Conservation (phyloP, 2,329 filamentous ascomycete species). For the Raffaelea albimanens region DNA sequence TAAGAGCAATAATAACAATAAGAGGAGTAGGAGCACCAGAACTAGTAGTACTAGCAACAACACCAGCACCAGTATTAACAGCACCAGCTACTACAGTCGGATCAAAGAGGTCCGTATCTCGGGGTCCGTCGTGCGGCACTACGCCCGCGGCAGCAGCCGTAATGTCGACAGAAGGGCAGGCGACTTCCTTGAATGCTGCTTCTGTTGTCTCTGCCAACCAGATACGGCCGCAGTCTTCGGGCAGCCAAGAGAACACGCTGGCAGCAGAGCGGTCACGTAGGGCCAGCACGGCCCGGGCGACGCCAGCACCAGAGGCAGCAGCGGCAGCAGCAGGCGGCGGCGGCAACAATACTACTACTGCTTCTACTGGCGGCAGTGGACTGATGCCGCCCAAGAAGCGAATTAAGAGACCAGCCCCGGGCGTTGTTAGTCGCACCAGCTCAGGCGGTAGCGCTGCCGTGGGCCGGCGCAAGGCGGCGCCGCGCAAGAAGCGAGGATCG, state of each 20-base stretch:
- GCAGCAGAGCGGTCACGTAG: constrained; percentile 45
- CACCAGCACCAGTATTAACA: too few relatives aligned
- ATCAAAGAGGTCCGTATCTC: too few relatives aligned
- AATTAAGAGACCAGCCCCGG: constrained; percentile 61
- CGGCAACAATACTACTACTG: too few relatives aligned
- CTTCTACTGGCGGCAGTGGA: constrained; percentile 16
- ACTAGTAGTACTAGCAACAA: too few relatives aligned
- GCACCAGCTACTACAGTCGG: too few relatives aligned
- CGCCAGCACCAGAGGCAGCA: constrained; percentile 43
- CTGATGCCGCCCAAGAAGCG: constrained; percentile 46
- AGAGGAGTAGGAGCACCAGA: too few relatives aligned
- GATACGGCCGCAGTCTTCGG: constrained; percentile 17
- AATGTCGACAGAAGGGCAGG: too few relatives aligned
- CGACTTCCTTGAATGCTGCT: too few relatives aligned
- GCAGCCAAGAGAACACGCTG: constrained; percentile 38
- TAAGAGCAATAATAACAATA: too few relatives aligned
- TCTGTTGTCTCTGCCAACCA: too few relatives aligned
- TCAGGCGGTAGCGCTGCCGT: constrained; percentile 57
- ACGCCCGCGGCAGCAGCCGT: too few relatives aligned
- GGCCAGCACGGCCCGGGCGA: constrained; percentile 48
- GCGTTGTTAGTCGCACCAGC: constrained; percentile 55
- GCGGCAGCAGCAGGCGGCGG: constrained; percentile 47
- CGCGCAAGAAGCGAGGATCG: constrained; percentile 50
- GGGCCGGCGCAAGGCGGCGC: constrained; percentile 61
- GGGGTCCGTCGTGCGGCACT: too few relatives aligned